phyloP scores from a whole-genome alignment of 2,329 filamentous ascomycete species.

The Thielaviopsis ethacetica region DNA sequence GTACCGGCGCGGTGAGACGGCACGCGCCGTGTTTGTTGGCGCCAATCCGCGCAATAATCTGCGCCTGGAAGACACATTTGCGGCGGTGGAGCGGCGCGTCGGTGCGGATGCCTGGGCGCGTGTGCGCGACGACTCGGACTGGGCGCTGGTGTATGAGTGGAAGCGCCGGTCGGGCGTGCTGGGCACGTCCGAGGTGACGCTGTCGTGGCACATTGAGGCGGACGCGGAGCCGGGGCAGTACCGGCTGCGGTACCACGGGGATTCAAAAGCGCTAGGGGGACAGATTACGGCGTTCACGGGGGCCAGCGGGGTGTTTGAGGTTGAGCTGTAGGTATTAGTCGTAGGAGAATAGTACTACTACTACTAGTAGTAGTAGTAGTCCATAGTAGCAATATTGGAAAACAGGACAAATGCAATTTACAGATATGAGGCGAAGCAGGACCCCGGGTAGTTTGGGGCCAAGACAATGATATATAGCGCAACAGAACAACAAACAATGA shows the following conservation, averaged over 20 bases:
- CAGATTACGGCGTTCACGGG: slow-evolving; percentile 53
- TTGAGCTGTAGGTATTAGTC: slow-evolving; percentile 4
- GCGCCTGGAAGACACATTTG: slow-evolving; percentile 60
- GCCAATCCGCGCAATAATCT: slow-evolving; percentile 87
- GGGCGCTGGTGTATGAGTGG: slow-evolving; percentile 73
- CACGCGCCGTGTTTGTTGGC: slow-evolving; percentile 59
- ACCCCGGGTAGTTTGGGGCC: too few species aligned
- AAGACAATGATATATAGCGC: too few species aligned
- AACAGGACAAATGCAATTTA: too few species aligned
- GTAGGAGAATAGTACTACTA: not conserved
- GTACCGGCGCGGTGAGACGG: slow-evolving; percentile 43
- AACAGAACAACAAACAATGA: too few species aligned
- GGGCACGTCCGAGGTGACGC: slow-evolving; percentile 60
- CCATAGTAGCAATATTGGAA: not conserved
- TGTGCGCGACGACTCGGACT: slow-evolving; percentile 62
- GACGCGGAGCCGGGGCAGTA: slow-evolving; percentile 42
- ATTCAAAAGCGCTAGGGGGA: slow-evolving; percentile 51
- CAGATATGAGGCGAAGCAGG: too few species aligned
- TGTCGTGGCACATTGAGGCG: slow-evolving; percentile 64
- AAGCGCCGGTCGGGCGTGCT: slow-evolving; percentile 50
- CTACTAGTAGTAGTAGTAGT: not conserved
- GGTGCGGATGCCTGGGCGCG: slow-evolving; percentile 36
- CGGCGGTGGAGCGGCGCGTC: slow-evolving; percentile 51
- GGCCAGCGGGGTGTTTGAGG: slow-evolving; percentile 35
- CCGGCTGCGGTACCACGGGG: slow-evolving; percentile 65